These are phyloP conservation scores for Pulveroboletus sp. DNA, from an alignment of 768 basidiomycete species.

Conservation along the genomic window DNA sequence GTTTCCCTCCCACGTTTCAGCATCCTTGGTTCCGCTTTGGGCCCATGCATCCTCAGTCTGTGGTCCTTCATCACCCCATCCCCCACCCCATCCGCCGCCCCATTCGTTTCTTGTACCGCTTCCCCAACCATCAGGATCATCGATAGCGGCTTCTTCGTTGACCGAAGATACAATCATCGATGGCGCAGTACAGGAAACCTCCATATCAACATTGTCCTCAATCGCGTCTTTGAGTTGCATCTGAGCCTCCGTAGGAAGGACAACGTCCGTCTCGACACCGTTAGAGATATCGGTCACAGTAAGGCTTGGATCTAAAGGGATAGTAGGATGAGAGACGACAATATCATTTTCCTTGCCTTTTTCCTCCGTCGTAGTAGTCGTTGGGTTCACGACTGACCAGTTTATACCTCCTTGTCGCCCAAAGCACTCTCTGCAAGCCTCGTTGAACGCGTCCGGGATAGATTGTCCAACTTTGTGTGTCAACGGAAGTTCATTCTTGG, in stretches of 20 bases:
- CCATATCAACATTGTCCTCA: constrained; percentile 25
- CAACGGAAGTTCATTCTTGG: constrained; percentile 40
- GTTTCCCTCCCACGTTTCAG: constrained; percentile 3
- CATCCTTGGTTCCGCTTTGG: constrained; percentile 2
- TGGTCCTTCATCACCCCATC: constrained; percentile 10
- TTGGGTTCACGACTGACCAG: constrained; percentile 16
- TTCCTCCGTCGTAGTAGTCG: constrained; percentile 2
- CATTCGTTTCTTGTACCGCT: constrained; percentile 3
- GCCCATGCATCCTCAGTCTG: constrained; percentile 8
- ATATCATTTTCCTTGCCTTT: constrained; percentile 2
- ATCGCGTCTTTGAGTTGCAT: constrained; percentile 24
- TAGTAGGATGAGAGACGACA: constrained; percentile 3
- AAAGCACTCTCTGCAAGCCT: constrained; percentile 46
- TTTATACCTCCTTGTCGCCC: constrained; percentile 43
- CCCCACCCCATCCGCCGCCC: constrained; percentile 14
- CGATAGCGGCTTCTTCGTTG: background rate
- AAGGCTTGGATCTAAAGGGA: constrained; percentile 10
- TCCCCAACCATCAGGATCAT: constrained; percentile 2
- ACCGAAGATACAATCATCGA: background rate
- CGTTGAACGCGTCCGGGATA: constrained; percentile 44
- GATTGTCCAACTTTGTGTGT: constrained; percentile 36
- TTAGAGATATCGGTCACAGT: constrained; percentile 13
- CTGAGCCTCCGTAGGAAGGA: constrained; percentile 23
- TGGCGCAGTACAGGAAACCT: constrained; percentile 8
- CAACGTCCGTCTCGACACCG: constrained; percentile 12